Conservation (phyloP, 305 asterid species). For the Stenogyne calaminthoides region DNA sequence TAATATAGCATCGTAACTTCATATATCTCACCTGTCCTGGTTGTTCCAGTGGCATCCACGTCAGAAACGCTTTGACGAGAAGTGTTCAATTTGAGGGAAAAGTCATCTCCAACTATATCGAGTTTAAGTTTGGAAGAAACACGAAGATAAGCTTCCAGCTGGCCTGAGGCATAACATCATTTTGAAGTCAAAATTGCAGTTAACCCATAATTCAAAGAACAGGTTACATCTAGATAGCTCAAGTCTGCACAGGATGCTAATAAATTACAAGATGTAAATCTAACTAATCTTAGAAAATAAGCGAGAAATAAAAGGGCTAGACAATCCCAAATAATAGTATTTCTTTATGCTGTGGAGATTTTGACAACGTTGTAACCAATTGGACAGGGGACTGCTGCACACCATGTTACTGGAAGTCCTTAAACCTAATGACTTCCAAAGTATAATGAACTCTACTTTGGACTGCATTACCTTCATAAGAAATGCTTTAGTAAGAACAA, state of each 20-base stretch:
- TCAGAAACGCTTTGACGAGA: constrained; percentile 59
- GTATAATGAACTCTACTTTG: not conserved
- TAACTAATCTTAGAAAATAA: not conserved
- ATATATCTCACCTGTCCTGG: constrained; percentile 57
- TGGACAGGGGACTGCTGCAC: not conserved
- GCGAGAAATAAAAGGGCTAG: not conserved
- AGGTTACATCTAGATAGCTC: not conserved
- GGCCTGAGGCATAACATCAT: constrained; percentile 52
- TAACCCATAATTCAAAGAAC: not conserved
- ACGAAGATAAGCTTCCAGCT: constrained; percentile 67
- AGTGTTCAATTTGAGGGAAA: constrained; percentile 52
- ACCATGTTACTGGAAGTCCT: not conserved
- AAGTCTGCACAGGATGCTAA: not conserved
- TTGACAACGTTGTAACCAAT: not conserved
- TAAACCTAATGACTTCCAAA: not conserved
- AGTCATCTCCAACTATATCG: constrained; percentile 62
- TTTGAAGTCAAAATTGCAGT: constrained; percentile 12
- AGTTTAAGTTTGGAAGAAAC: constrained; percentile 87
- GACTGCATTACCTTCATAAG: not conserved
- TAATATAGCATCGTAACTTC: constrained; percentile 19
- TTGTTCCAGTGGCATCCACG: constrained; percentile 53
- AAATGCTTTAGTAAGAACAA: not conserved
- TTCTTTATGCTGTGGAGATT: not conserved
- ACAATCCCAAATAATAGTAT: not conserved
- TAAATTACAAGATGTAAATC: constrained; percentile 10